Conservation (phyloP, 257 asterid species). For the Rauvolfia tetraphylla region DNA sequence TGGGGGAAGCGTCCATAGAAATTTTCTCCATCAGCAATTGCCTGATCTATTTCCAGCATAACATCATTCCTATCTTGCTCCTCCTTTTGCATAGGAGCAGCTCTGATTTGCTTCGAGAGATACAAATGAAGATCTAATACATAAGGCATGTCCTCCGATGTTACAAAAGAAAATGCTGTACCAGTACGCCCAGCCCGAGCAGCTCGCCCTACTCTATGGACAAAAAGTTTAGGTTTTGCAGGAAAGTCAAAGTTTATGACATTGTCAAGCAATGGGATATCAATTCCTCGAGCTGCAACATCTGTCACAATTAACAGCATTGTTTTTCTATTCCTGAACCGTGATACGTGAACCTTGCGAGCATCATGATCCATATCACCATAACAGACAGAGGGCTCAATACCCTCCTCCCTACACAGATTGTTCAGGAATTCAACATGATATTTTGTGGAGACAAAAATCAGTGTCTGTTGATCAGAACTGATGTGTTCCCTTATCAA, state of each 20-base stretch:
- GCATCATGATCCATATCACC: conserved; percentile 99
- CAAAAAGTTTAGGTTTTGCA: conserved; percentile 86
- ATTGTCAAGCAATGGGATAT: conserved; percentile 92
- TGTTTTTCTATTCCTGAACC: conserved; percentile 82
- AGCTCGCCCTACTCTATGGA: conserved; percentile 98
- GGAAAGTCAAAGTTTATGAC: conserved; percentile 93
- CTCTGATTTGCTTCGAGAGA: conserved; percentile 80
- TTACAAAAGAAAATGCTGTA: conserved; percentile 76
- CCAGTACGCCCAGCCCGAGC: conserved; percentile 99
- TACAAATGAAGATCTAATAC: conserved; percentile 92
- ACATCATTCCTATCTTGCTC: conserved; percentile 60
- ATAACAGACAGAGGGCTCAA: conserved; percentile 84
- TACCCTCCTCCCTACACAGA: conserved; percentile 71
- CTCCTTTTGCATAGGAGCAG: conserved; percentile 93
- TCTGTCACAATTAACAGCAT: conserved; percentile 90
- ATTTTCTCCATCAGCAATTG: conserved; percentile 69
- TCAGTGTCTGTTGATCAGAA: conserved; percentile 65
- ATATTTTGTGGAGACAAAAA: conserved; percentile 90
- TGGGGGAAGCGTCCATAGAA: conserved; percentile 94
- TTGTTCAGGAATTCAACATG: conserved; percentile 78
- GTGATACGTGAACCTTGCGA: conserved; percentile 69
- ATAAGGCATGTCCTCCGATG: conserved; percentile 83
- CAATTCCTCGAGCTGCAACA: conserved; percentile 99
- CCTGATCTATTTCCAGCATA: conserved; percentile 57
- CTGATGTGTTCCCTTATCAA: conserved; percentile 75